Evolutionary conservation across 192 early-diverging fungal species (phyloP).

Genomic region (Diversispora eburnea): DNA sequence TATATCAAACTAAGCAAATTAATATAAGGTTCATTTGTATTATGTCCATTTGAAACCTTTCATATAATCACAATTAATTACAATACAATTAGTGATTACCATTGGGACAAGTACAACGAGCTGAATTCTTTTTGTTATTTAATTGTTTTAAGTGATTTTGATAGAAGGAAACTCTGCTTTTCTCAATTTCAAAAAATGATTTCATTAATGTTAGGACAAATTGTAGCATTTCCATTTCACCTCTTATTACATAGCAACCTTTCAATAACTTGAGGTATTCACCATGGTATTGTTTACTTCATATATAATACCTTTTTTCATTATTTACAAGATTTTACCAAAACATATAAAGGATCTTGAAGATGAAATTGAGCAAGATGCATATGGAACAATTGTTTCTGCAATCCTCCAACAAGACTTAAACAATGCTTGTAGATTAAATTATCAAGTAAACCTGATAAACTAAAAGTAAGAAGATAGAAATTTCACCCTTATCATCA

Average conservation of each 20-base stretch:
- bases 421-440: too few species aligned
- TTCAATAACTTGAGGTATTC: conserved; percentile 1
- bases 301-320: conserved; percentile 6
- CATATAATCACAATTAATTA: not conserved
- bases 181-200: conserved; percentile 1
- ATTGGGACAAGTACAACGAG: not conserved
- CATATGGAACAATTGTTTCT: conserved; percentile 2
- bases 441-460: too few species aligned
- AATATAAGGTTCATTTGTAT: not conserved
- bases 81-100: not conserved
- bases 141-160: not conserved
- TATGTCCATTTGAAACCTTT: not conserved
- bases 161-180: not conserved
- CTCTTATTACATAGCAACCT: not conserved
- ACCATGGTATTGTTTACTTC: conserved; percentile 8
- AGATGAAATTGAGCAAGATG: conserved; percentile 3
- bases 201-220: not conserved
- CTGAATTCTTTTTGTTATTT: not conserved
- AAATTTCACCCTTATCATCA: too few species aligned
- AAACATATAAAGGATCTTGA: not conserved
- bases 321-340: not conserved
- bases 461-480: too few species aligned
- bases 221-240: not conserved
- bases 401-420: too few species aligned
- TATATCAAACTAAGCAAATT: not conserved